These are phyloP conservation scores for Moricandia arvensis DNA, from an alignment of 345 rosid genomes.

Conservation along the genomic window DNA sequence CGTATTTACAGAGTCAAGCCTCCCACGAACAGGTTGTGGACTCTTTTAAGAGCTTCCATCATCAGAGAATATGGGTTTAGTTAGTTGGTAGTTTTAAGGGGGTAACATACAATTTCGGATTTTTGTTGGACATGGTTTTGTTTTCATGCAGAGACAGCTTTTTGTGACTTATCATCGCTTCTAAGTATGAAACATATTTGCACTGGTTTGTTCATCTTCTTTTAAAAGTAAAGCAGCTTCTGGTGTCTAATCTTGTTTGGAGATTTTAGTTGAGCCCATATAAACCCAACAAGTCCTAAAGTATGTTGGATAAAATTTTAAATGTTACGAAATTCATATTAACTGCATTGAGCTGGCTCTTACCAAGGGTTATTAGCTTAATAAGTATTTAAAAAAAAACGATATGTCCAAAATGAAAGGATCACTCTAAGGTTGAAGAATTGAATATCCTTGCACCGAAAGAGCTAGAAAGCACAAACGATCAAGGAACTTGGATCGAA, in stretches of 20 bases:
- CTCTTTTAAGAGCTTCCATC: conserved; percentile 2
- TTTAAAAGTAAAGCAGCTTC: background rate
- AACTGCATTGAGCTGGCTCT: too few relatives aligned
- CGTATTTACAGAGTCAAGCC: conserved; percentile 97
- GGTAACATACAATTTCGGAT: conserved; percentile 20
- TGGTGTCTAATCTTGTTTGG: background rate
- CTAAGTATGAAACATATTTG: conserved; percentile 20
- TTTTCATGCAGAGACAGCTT: conserved; percentile 3
- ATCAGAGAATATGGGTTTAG: conserved; percentile 14
- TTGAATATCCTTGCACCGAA: too few relatives aligned
- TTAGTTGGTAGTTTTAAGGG: conserved; percentile 27
- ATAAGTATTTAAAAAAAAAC: too few relatives aligned
- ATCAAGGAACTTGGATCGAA: too few relatives aligned
- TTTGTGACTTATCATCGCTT: conserved; percentile 5
- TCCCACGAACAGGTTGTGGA: conserved; percentile 92
- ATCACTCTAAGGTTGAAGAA: too few relatives aligned
- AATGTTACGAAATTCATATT: too few relatives aligned
- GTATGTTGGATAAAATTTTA: background rate
- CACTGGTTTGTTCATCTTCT: background rate
- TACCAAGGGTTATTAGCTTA: too few relatives aligned
- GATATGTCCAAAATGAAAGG: too few relatives aligned
- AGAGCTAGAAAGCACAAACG: too few relatives aligned
- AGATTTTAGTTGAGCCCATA: background rate
- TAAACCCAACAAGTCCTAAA: background rate
- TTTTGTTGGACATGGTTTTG: conserved; percentile 12